phyloP scores from a whole-genome alignment of 83 land plant species.

The Thuja plicata region DNA sequence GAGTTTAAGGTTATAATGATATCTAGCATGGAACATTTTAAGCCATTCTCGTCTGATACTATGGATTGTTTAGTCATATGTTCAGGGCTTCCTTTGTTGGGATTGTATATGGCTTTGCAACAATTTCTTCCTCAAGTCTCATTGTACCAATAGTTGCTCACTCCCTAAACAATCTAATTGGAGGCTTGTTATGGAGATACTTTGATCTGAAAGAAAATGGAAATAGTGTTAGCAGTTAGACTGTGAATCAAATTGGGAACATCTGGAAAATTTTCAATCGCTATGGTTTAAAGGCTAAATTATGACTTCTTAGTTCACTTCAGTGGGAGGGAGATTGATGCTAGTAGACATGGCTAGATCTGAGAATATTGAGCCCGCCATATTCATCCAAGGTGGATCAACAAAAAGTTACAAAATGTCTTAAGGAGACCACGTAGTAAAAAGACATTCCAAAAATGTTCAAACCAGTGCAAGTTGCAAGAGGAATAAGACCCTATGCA shows the following conservation, averaged over 20 bases:
- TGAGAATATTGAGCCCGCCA: too few relatives aligned
- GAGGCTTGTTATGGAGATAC: conserved; percentile 68
- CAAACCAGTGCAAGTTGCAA: too few relatives aligned
- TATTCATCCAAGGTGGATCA: too few relatives aligned
- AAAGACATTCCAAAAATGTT: too few relatives aligned
- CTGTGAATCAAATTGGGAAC: neutral
- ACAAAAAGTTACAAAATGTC: too few relatives aligned
- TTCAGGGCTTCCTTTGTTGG: conserved; percentile 95
- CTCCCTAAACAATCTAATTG: conserved; percentile 82
- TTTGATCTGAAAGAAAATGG: neutral
- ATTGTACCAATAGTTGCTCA: conserved; percentile 87
- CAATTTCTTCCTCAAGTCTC: conserved; percentile 60
- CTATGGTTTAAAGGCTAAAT: neutral
- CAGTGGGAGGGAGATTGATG: too few relatives aligned
- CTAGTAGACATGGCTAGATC: too few relatives aligned
- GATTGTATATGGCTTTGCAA: conserved; percentile 72
- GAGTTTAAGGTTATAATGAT: neutral
- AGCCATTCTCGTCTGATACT: neutral
- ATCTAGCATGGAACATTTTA: neutral
- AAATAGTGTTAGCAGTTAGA: conserved; percentile 3
- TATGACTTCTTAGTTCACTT: neutral
- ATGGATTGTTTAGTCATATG: neutral
- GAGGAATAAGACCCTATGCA: too few relatives aligned
- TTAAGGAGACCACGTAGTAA: too few relatives aligned
- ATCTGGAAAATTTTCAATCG: neutral